Conservation (phyloP, 345 rosid species). For the Eucalyptus curtisii region DNA sequence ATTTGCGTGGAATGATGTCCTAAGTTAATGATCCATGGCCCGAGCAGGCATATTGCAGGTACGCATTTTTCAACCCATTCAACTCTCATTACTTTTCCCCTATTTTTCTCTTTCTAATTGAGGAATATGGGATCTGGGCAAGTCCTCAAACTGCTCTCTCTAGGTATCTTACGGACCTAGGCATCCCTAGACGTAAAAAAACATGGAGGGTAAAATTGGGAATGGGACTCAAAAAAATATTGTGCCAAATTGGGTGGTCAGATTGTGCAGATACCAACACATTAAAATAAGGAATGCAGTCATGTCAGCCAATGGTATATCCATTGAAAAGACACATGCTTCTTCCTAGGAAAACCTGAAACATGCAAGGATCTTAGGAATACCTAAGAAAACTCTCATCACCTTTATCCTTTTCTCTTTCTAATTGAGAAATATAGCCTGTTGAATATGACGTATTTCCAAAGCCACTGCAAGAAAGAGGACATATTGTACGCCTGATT, state of each 20-base stretch:
- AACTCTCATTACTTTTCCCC: background rate
- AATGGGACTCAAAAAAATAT: too few relatives aligned
- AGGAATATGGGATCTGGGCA: too few relatives aligned
- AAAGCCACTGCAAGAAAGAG: background rate
- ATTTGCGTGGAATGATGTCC: background rate
- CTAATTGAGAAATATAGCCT: background rate
- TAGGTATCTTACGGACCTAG: too few relatives aligned
- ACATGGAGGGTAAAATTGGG: too few relatives aligned
- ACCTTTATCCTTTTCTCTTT: too few relatives aligned
- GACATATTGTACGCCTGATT: background rate
- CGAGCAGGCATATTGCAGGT: background rate
- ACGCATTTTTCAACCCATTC: background rate
- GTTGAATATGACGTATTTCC: background rate
- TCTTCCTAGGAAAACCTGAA: too few relatives aligned
- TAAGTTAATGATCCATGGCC: background rate
- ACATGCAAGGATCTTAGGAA: too few relatives aligned
- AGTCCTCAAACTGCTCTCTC: too few relatives aligned
- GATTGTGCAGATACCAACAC: fast-evolving
- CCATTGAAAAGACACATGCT: too few relatives aligned
- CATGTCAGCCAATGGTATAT: fast-evolving
- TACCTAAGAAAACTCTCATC: too few relatives aligned
- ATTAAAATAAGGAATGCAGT: too few relatives aligned
- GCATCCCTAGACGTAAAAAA: too few relatives aligned
- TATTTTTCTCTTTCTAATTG: background rate
- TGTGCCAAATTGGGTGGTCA: fast-evolving